Percentiles rank a stretch among this genome's conserved stretches.
Conservation (phyloP, 352 stramenopile genomes). For the Phytophthora niederhauseri region DNA sequence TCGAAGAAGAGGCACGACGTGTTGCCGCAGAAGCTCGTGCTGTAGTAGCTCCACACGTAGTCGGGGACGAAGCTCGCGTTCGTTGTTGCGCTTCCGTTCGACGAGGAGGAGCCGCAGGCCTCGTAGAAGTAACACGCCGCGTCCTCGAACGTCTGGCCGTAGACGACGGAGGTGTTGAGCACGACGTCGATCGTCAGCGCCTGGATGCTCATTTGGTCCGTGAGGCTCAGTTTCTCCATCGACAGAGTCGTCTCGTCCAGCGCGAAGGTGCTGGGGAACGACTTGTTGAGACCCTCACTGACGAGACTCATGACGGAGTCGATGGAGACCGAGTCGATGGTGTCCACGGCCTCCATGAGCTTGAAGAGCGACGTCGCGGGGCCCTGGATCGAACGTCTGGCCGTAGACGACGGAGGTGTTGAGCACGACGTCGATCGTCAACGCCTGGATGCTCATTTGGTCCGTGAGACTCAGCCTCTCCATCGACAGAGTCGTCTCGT, state of each 20-base stretch:
- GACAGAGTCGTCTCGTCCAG: conserved; percentile 34
- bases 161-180: conserved; percentile 25
- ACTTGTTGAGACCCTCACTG: conserved; percentile 35
- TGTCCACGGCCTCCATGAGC: conserved; percentile 30
- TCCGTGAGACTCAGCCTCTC: conserved; percentile 28
- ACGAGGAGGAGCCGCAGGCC: conserved; percentile 10
- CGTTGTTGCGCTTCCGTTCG: conserved; percentile 7
- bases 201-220: conserved; percentile 35
- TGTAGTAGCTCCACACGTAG: conserved; percentile 35
- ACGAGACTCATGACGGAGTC: conserved; percentile 31
- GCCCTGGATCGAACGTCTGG: conserved; percentile 28
- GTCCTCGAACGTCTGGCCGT: conserved; percentile 25
- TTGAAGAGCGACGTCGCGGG: conserved; percentile 41
- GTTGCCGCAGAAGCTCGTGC: conserved; percentile 39
- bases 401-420: conserved; percentile 32
- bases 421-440: conserved; percentile 40
- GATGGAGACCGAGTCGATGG: conserved; percentile 18
- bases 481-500: conserved; percentile 33
- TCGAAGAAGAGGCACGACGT: conserved; percentile 46
- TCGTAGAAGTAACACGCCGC: conserved; percentile 16
- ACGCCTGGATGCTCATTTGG: conserved; percentile 34
- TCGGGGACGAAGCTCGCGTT: conserved; percentile 18
- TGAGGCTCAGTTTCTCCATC: conserved; percentile 32
- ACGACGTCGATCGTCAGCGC: conserved; percentile 38
- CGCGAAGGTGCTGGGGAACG: conserved; percentile 31